These are phyloP conservation scores for Carallia brachiata DNA, from an alignment of 345 rosid species.

Conservation along the genomic window DNA sequence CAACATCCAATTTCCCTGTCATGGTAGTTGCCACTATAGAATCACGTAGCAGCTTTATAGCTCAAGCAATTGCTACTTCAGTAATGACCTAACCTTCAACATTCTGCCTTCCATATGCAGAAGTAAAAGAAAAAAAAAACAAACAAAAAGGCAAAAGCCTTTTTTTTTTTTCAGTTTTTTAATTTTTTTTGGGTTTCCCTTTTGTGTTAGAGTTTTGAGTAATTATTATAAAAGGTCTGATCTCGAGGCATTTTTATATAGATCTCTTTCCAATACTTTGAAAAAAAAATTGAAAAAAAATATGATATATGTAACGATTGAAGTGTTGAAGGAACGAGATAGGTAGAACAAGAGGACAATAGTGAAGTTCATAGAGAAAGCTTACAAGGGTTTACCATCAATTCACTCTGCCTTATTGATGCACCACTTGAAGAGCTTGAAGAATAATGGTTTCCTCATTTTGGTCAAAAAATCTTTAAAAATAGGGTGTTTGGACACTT, in stretches of 20 bases:
- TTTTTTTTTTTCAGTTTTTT: too few relatives aligned
- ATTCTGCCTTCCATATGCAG: constrained; percentile 22
- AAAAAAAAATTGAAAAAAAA: constrained; percentile 3
- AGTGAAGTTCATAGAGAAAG: constrained; percentile 53
- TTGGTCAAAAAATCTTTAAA: too few relatives aligned
- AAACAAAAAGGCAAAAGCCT: background rate
- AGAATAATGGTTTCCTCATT: constrained; percentile 36
- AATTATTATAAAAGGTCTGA: background rate
- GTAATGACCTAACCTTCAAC: background rate
- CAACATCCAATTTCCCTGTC: background rate
- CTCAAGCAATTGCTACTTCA: constrained; percentile 15
- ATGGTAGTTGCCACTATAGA: background rate
- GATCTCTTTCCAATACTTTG: background rate
- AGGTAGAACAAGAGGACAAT: constrained; percentile 83
- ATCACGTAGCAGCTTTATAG: constrained; percentile 7
- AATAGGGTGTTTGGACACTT: too few relatives aligned
- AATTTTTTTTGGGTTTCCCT: background rate
- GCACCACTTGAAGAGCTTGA: constrained; percentile 58
- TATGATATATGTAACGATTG: constrained; percentile 75
- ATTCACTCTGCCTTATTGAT: constrained; percentile 52
- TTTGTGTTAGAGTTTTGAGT: too few relatives aligned
- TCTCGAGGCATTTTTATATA: background rate
- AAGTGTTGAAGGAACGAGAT: constrained; percentile 55
- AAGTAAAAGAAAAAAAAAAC: constrained; percentile 9
- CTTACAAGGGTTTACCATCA: constrained; percentile 41